Evolutionary conservation across 805 yeast genomes (phyloP), one percentile per base, ranked within the genome.

Genomic region (Suhomyces kilbournensis): DNA sequence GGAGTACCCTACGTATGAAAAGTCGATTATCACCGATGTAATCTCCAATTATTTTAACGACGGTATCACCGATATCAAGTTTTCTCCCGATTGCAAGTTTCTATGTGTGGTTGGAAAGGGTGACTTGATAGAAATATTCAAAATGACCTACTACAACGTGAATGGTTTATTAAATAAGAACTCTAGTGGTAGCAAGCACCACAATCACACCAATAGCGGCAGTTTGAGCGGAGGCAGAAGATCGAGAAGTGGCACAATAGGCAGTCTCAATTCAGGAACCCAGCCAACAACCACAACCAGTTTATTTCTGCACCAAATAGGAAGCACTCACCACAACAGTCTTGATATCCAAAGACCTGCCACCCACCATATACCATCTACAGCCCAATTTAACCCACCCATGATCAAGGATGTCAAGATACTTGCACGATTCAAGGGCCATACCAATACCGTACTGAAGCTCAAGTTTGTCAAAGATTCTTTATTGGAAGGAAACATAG

Each of bases 11-110:
- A 53, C 61, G n/a, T 55, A 56, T 43, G 58, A 56, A 28, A 63
- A 60, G 49, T 60, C 63, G 15, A 53, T 74, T 7, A 59, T 73
- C 9, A 64, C 81, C 1, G 92, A 85, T 58, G 70, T 85, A 1
- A 65, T 82, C 32, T 82, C 88, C 3, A 78, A 86, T 34, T 85
- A 83, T 60, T 88, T 83, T 56, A 73, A 74, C 63, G 88, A 86
- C 34, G 90, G 90, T 0, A 68, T 85, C 9, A 66, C 79, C 28
- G 77, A 81, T 56, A 63, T 79, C 19, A 72, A 68, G 44, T 75
- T 80, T 51, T 77, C 84, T 0, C 69, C 70, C 2, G 85, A 81
- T 58, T 77, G 74, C 34, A 75, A 72, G 53, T 81, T 77, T 54
- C 62, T 81, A 20, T 62, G 69, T 20, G 56, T 73, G 3, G 86